Evolutionary conservation across 768 basidiomycete species (phyloP).

Genomic region (Butyriboletus loyo): DNA sequence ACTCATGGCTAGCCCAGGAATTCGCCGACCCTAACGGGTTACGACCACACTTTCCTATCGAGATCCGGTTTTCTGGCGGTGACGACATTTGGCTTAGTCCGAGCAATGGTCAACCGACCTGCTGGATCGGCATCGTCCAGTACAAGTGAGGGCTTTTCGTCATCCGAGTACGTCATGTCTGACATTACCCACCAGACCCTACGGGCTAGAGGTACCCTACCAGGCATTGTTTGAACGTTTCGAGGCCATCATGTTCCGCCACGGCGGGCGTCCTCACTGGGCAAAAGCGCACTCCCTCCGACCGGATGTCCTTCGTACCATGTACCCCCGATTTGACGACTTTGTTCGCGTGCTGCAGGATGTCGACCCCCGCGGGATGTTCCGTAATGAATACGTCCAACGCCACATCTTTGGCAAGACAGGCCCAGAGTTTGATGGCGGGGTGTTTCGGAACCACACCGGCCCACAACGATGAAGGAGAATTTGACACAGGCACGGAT

Average conservation of each 20-base stretch:
- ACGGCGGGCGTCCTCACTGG: conserved; percentile 92
- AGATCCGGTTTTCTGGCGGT: conserved; percentile 81
- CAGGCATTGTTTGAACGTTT: conserved; percentile 72
- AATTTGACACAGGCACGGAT: background rate
- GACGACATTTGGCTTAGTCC: conserved; percentile 98
- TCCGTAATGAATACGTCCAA: conserved; percentile 86
- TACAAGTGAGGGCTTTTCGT: conserved; percentile 67
- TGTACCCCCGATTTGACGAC: conserved; percentile 82
- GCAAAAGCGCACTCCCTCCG: conserved; percentile 83
- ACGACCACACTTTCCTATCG: conserved; percentile 88
- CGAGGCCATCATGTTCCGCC: conserved; percentile 62
- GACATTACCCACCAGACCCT: conserved; percentile 55
- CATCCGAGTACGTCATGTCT: background rate
- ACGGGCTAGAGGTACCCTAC: conserved; percentile 80
- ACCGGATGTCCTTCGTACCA: conserved; percentile 55
- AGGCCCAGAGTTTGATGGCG: conserved; percentile 36
- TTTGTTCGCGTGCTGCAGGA: conserved; percentile 63
- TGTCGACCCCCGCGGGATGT: conserved; percentile 73
- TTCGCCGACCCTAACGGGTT: conserved; percentile 65
- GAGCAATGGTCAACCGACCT: conserved; percentile 70
- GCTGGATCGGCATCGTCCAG: conserved; percentile 98
- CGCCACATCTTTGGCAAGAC: conserved; percentile 77
- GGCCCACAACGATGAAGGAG: conserved; percentile 6
- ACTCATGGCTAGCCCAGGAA: conserved; percentile 69
- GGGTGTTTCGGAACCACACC: conserved; percentile 44